phyloP scores from a whole-genome alignment of 805 yeast genomes.

The Metschnikowia henanensis region DNA sequence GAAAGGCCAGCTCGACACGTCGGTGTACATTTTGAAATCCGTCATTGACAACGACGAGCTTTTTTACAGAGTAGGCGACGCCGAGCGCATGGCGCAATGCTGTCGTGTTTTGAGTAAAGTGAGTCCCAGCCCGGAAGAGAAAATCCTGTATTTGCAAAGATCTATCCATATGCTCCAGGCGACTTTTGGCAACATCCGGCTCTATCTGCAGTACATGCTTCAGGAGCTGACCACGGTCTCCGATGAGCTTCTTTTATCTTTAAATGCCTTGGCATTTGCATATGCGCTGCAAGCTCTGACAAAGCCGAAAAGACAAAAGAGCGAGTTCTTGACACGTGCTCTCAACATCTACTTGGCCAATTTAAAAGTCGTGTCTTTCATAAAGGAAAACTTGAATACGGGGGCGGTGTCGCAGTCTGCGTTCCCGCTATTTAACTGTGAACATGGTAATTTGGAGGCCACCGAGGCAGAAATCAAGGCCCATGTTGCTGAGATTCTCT shows the following conservation, averaged over 20 bases:
- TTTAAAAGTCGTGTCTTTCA: slow-evolving; percentile 24
- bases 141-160: slow-evolving; percentile 28
- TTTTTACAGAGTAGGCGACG: slow-evolving; percentile 39
- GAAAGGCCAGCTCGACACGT: slow-evolving; percentile 35
- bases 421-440: slow-evolving; percentile 40
- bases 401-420: slow-evolving; percentile 25
- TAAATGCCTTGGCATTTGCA: slow-evolving; percentile 35
- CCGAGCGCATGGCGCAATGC: slow-evolving; percentile 41
- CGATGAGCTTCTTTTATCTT: slow-evolving; percentile 35
- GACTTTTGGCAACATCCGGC: slow-evolving; percentile 27
- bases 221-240: slow-evolving; percentile 30
- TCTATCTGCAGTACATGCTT: slow-evolving; percentile 27
- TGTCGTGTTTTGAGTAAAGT: slow-evolving; percentile 36
- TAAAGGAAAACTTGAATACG: slow-evolving; percentile 20
- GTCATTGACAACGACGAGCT: slow-evolving; percentile 37
- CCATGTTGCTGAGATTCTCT: slow-evolving; percentile 42
- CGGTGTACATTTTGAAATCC: slow-evolving; percentile 27
- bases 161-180: slow-evolving; percentile 32
- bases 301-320: slow-evolving; percentile 11
- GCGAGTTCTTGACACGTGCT: slow-evolving; percentile 23
- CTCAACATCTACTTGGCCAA: slow-evolving; percentile 39
- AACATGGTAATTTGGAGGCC: slow-evolving; percentile 27
- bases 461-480: slow-evolving; percentile 34
- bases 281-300: slow-evolving; percentile 20
- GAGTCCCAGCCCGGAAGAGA: slow-evolving; percentile 19